phyloP scores from a whole-genome alignment of 2,329 filamentous ascomycete genomes.

The Talaromyces rugulosus region DNA sequence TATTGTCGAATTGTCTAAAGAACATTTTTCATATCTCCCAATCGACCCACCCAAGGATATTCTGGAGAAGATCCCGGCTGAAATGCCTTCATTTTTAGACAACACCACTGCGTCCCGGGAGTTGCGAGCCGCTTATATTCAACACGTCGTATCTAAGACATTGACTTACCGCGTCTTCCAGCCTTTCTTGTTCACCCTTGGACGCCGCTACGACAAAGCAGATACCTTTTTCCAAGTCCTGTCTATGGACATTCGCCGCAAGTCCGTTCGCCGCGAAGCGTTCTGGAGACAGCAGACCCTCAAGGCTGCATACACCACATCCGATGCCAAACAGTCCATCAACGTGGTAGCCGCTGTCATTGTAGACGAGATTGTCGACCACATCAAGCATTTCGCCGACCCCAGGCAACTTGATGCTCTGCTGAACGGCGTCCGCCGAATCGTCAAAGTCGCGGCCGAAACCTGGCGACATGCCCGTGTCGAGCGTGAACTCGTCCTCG shows the following conservation, averaged over 20 bases:
- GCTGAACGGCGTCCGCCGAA: constrained; percentile 47
- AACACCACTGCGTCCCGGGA: constrained; percentile 50
- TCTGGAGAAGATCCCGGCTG: constrained; percentile 48
- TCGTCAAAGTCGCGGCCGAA: constrained; percentile 56
- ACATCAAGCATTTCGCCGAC: constrained; percentile 52
- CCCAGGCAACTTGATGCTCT: constrained; percentile 49
- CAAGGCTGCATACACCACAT: constrained; percentile 54
- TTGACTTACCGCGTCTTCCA: constrained; percentile 55
- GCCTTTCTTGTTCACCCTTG: constrained; percentile 55
- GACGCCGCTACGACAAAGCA: constrained; percentile 52
- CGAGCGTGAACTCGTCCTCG: constrained; percentile 53
- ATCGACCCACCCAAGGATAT: constrained; percentile 49
- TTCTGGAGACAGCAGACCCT: constrained; percentile 57
- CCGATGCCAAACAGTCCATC: constrained; percentile 53
- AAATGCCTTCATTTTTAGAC: constrained; percentile 52
- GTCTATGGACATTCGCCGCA: constrained; percentile 53
- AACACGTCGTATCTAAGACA: constrained; percentile 54
- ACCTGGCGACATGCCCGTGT: constrained; percentile 57
- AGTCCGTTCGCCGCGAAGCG: constrained; percentile 53
- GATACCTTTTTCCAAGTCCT: constrained; percentile 53
- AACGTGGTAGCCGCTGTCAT: constrained; percentile 53
- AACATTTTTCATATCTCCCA: constrained; percentile 50
- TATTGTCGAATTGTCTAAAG: constrained; percentile 49
- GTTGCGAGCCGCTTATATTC: constrained; percentile 51
- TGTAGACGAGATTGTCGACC: constrained; percentile 54